Conservation (phyloP, 2,329 filamentous ascomycete species). For the Colletotrichum kahawae region DNA sequence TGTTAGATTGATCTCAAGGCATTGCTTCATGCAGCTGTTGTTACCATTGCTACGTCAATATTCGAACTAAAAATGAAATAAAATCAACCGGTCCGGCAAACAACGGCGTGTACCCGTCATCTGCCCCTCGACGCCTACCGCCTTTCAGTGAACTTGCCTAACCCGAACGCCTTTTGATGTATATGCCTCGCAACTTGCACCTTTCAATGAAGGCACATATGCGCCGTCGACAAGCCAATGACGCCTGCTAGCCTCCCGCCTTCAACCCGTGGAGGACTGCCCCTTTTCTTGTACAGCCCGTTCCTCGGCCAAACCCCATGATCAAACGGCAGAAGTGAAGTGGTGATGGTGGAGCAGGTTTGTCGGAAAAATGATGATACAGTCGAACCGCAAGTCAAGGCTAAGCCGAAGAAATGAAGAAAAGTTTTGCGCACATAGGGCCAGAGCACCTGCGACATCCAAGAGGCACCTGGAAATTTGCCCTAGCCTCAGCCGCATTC, state of each 20-base stretch:
- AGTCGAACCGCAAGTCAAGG: background rate
- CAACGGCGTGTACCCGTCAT: background rate
- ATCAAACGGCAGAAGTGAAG: background rate
- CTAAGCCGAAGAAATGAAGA: background rate
- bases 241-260: slow-evolving; percentile 9
- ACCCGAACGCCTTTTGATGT: slow-evolving; percentile 49
- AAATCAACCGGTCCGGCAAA: slow-evolving; percentile 23
- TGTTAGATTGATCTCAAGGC: background rate
- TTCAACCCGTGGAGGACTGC: background rate
- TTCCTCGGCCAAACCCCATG: background rate
- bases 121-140: slow-evolving; percentile 13
- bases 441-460: background rate
- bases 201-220: slow-evolving; percentile 14
- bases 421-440: background rate
- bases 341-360: background rate
- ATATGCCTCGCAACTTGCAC: slow-evolving; percentile 39
- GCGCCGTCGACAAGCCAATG: slow-evolving; percentile 12
- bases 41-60: slow-evolving; percentile 17
- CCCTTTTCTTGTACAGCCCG: slow-evolving; percentile 2
- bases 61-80: background rate
- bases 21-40: slow-evolving; percentile 22
- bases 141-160: slow-evolving; percentile 31
- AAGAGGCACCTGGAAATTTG: background rate
- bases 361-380: slow-evolving; percentile 19
- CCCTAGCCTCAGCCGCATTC: background rate